Base-by-base conservation (phyloP, 371 early-diverging fungal genomes). In the Mucor indicus region DNA sequence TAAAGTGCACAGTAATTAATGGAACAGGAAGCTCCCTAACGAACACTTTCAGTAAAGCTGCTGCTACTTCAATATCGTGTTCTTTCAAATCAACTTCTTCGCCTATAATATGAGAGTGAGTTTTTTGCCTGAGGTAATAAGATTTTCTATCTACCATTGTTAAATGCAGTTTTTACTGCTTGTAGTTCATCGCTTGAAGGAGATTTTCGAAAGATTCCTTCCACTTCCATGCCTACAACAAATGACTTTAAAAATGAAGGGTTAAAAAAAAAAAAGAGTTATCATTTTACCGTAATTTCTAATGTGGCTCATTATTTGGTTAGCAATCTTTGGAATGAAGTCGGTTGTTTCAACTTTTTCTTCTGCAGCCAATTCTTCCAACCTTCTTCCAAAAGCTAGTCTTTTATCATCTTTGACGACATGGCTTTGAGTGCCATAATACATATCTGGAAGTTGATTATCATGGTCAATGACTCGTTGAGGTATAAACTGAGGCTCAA, bases 171-270 rank as follows among this genome's bases (percentile, higher is more conserved):
- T 45, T 88, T 87, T 16, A 86, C 87, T 8, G 75, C 74, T 17
- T 54, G 60, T 16, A 76, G 41, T 44, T 76, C 70, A 27, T 67
- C 70, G 35, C 70, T 70, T 0, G 70, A 74, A 4, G 97, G 93
- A 15, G 93, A 92, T 31, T 91, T 79, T 21, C 97, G 71, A 52
- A 96, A 96, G 5, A 96, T 57, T 10, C 97, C 97, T 57, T 95
- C 94, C 22, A 84, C 79, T 16, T 83, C 75, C 47, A 93, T 58
- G 1, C 92, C 92, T 84, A 12, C 13, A 38, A 8, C 22, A 15
- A n/a, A 36, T 1, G 6, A 10, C 7, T 29, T 29, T 29, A 29
- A 12, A 8, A 29, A 33, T 11, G 4, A 33, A 13, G 4, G 4
- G n/a, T 4, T 11, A 15, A 33, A 33, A 33, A 9, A 33, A 13